Conservation (phyloP, 2,329 filamentous ascomycete species). For the Microcera coccophila region DNA sequence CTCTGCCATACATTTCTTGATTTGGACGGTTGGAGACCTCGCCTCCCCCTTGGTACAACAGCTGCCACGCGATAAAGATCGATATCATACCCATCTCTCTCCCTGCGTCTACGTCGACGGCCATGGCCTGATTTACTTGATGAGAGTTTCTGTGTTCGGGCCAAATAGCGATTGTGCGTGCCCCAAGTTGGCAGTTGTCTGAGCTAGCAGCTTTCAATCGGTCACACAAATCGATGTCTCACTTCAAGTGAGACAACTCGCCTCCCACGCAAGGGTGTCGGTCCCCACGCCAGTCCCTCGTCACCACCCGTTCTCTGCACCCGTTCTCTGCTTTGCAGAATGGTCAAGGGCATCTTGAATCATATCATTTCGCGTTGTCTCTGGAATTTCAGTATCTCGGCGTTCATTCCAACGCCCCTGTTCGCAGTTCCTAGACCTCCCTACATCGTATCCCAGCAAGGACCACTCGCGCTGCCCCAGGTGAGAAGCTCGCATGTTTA, state of each 20-base stretch:
- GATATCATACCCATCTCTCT: not conserved
- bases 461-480: not conserved
- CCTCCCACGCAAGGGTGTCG: not conserved
- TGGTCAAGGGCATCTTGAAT: not conserved
- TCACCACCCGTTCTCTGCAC: too few species aligned
- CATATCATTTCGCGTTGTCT: not conserved
- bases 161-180: not conserved
- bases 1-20: conserved; percentile 1
- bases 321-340: not conserved
- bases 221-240: conserved; percentile 2
- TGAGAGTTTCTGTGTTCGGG: too few species aligned
- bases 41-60: not conserved
- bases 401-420: not conserved
- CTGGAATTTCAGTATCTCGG: not conserved
- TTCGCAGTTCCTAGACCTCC: not conserved
- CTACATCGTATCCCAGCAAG: not conserved
- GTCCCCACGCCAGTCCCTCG: too few species aligned
- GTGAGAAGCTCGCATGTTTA: too few species aligned
- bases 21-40: not conserved
- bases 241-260: not conserved
- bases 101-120: not conserved
- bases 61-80: not conserved
- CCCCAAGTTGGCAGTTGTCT: not conserved
- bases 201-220: not conserved
- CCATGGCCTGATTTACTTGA: not conserved